These are phyloP conservation scores for Dryas octopetala DNA, from an alignment of 306 rosid species.

Conservation along the genomic window DNA sequence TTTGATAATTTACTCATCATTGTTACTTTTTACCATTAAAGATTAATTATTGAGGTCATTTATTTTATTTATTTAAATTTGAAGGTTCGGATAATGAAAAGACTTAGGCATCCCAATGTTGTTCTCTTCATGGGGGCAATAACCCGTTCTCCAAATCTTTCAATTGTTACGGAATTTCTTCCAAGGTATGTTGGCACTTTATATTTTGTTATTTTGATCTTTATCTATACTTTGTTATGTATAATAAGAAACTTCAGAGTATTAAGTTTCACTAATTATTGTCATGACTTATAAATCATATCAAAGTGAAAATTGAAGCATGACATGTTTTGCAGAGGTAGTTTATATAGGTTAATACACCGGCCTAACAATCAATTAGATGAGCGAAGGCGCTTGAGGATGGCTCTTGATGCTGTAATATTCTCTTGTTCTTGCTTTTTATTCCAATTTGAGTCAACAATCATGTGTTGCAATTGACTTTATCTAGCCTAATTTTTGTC, in stretches of 20 bases:
- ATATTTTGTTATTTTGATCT: conserved; percentile 13
- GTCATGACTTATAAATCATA: conserved; percentile 15
- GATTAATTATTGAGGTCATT: conserved; percentile 1
- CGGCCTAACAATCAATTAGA: conserved; percentile 92
- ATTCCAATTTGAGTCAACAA: conserved; percentile 20
- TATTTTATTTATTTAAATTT: conserved; percentile 36
- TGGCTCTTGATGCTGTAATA: conserved; percentile 94
- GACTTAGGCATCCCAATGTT: conserved; percentile 92
- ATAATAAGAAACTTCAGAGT: neutral
- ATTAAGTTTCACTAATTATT: conserved; percentile 13
- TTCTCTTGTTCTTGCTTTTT: conserved; percentile 26
- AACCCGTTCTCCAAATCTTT: conserved; percentile 85
- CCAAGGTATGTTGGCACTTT: conserved; percentile 65
- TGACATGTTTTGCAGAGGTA: conserved; percentile 70
- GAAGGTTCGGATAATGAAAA: conserved; percentile 88
- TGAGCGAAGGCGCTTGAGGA: conserved; percentile 77
- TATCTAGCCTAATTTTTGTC: conserved; percentile 10
- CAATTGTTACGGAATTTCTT: conserved; percentile 90
- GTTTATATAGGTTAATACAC: conserved; percentile 88
- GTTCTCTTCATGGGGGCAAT: conserved; percentile 99
- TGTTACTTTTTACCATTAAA: neutral
- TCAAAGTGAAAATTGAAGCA: conserved; percentile 38
- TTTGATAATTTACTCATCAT: neutral
- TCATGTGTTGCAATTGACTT: conserved; percentile 15
- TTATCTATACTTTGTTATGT: neutral